Evolutionary conservation across 306 rosid species (phyloP).

Genomic region (Vicia faba): DNA sequence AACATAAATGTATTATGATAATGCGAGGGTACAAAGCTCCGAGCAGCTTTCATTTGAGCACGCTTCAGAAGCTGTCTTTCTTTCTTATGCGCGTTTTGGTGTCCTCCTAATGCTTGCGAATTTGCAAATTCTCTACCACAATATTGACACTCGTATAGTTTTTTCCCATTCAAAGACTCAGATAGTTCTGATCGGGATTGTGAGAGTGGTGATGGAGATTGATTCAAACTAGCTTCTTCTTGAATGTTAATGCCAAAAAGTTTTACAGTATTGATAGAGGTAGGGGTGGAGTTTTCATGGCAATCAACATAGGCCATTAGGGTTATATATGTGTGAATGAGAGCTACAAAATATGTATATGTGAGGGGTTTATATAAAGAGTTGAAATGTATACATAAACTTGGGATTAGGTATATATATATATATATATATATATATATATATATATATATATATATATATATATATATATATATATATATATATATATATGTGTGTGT

Average conservation of each 20-base stretch:
- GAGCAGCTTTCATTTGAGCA: constrained; percentile 55
- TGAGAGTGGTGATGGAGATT: not conserved
- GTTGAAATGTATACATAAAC: constrained; percentile 5
- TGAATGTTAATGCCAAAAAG: constrained; percentile 61
- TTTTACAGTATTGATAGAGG: constrained; percentile 36
- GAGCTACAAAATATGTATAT: not conserved
- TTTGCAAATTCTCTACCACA: constrained; percentile 55
- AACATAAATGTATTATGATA: constrained; percentile 38
- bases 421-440: not conserved
- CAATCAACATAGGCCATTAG: constrained; percentile 38
- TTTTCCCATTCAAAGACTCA: constrained; percentile 23
- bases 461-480: no score
- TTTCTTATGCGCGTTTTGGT: constrained; percentile 62
- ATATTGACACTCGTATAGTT: constrained; percentile 55
- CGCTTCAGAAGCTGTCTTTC: constrained; percentile 55
- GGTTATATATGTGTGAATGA: constrained; percentile 1
- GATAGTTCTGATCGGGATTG: not conserved
- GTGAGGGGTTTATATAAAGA: constrained; percentile 31
- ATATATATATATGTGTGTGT: not conserved
- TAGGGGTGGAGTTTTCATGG: constrained; percentile 25
- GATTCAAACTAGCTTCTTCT: constrained; percentile 15
- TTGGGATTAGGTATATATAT: constrained; percentile 9
- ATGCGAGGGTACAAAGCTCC: constrained; percentile 38
- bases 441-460: no score
- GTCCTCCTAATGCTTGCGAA: constrained; percentile 69